Percentiles rank a stretch among this genome's conserved stretches.
These are phyloP conservation scores for Cenchrus purpureus DNA, from an alignment of 176 grass and related monocot genomes.

Conservation along the genomic window DNA sequence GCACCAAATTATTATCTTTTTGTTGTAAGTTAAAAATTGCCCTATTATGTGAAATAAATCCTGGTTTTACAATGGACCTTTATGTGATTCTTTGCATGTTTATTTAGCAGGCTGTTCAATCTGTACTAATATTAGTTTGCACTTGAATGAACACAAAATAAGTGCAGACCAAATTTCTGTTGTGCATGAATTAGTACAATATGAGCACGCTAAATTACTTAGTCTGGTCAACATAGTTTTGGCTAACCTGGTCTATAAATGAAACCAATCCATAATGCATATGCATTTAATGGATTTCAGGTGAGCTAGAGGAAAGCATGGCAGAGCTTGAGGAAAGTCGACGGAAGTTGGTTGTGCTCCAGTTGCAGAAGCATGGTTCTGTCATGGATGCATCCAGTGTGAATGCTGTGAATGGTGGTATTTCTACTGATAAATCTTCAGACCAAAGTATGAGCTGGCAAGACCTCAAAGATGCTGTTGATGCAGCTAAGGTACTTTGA, in stretches of 20 bases:
- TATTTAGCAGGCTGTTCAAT: neutral
- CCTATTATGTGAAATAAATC: conserved; percentile 9
- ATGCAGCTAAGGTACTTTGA: conserved; percentile 80
- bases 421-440: conserved; percentile 67
- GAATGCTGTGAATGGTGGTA: conserved; percentile 68
- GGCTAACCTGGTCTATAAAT: conserved; percentile 13
- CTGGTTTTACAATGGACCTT: neutral
- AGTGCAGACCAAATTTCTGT: neutral
- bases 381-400: conserved; percentile 55
- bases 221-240: conserved; percentile 20
- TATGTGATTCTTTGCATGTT: conserved; percentile 29
- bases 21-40: conserved; percentile 10
- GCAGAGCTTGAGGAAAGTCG: conserved; percentile 92
- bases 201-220: neutral
- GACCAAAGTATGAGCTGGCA: conserved; percentile 74
- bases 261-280: conserved; percentile 27
- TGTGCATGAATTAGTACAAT: conserved; percentile 1
- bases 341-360: conserved; percentile 89
- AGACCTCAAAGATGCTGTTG: conserved; percentile 86
- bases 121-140: neutral
- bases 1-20: neutral
- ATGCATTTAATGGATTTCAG: conserved; percentile 48
- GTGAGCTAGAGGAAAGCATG: conserved; percentile 89
- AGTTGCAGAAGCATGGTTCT: conserved; percentile 85
- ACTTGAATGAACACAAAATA: conserved; percentile 13